These are phyloP conservation scores for Leishmania turanica DNA, from an alignment of 208 protist genomes.

Conservation along the genomic window DNA sequence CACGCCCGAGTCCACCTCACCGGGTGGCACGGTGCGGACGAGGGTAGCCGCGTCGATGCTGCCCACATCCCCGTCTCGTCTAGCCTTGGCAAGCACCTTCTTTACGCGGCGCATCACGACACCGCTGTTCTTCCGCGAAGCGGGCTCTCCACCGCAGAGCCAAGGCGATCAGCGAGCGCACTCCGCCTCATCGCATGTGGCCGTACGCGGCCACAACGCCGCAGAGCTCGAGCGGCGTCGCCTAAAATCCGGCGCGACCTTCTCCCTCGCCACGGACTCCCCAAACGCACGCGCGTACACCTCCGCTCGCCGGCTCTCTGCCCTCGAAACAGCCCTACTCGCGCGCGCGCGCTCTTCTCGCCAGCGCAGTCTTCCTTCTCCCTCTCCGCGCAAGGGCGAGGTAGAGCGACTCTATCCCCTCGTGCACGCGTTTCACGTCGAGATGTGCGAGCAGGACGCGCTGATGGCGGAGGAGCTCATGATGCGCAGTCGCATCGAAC, in stretches of 20 bases:
- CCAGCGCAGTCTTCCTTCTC: background rate
- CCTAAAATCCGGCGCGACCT: background rate
- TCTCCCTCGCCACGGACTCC: background rate
- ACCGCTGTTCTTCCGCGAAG: background rate
- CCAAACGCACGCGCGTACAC: background rate
- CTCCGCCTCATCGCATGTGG: background rate
- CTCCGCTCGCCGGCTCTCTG: slow-evolving; percentile 12
- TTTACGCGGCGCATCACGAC: background rate
- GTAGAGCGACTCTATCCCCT: slow-evolving; percentile 36
- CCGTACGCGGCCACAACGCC: background rate
- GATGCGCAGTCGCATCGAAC: slow-evolving; percentile 39
- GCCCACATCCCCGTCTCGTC: background rate
- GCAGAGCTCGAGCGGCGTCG: no score
- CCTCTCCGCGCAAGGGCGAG: slow-evolving; percentile 10
- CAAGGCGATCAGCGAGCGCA: background rate
- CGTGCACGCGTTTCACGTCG: slow-evolving; percentile 29
- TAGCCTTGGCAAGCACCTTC: background rate
- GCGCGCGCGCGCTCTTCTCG: slow-evolving; percentile 8
- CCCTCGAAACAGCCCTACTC: slow-evolving; percentile 24
- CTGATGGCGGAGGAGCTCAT: slow-evolving; percentile 50
- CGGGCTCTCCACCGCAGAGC: no score
- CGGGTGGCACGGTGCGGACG: background rate
- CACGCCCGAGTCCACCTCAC: background rate
- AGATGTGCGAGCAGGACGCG: slow-evolving; percentile 30
- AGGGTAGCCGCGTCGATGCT: background rate